These are phyloP conservation scores for Eucalyptus fibrosa DNA, from an alignment of 345 rosid genomes.

Conservation along the genomic window DNA sequence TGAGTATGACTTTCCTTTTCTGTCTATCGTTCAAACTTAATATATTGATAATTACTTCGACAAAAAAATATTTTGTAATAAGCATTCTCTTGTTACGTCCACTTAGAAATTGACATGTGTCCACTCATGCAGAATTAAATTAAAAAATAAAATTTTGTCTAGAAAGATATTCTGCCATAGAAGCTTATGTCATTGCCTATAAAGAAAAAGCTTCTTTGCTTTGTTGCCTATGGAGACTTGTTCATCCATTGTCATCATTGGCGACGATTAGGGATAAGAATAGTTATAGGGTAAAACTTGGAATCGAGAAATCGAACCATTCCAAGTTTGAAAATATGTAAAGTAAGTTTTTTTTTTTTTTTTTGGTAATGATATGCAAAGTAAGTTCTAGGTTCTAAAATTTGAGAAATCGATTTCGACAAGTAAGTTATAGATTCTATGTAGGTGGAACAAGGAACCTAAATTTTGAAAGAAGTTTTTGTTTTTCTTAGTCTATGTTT, in stretches of 20 bases:
- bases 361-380: too few relatives aligned
- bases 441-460: too few relatives aligned
- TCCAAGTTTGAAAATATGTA: accelerated
- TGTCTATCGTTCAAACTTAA: background rate
- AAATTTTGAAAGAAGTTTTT: too few relatives aligned
- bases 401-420: accelerated
- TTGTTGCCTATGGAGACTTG: background rate
- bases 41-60: background rate
- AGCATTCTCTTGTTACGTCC: too few relatives aligned
- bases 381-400: accelerated
- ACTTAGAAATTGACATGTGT: background rate
- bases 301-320: accelerated
- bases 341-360: too few relatives aligned
- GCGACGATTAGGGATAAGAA: too few relatives aligned
- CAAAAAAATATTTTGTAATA: too few relatives aligned
- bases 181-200: background rate
- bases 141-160: background rate
- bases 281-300: too few relatives aligned
- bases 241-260: background rate
- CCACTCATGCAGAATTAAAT: background rate
- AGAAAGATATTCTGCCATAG: background rate
- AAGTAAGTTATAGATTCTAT: accelerated
- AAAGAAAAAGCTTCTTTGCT: background rate
- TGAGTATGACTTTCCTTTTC: background rate
- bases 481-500: accelerated